These are phyloP conservation scores for Tylopilus balloui DNA, from an alignment of 768 basidiomycete genomes.

Conservation along the genomic window DNA sequence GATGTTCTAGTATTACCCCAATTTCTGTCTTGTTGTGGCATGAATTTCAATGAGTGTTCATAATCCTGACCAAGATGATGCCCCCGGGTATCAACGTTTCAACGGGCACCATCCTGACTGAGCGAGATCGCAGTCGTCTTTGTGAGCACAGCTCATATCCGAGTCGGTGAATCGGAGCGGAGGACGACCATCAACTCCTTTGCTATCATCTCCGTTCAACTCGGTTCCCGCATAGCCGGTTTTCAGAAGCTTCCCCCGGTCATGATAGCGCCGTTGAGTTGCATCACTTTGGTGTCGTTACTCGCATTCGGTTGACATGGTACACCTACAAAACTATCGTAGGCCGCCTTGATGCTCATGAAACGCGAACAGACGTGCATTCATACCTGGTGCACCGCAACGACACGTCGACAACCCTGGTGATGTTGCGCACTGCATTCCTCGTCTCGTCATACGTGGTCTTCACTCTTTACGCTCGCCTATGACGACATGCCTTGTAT, in stretches of 20 bases:
- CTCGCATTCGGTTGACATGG: not conserved
- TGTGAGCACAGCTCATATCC: not conserved
- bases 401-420: not conserved
- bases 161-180: not conserved
- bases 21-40: constrained; percentile 16
- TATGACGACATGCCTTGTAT: not conserved
- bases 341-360: constrained; percentile 1
- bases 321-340: not conserved
- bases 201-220: not conserved
- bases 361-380: not conserved
- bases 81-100: not conserved
- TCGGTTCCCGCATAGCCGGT: not conserved
- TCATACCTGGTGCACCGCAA: not conserved
- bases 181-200: not conserved
- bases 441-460: not conserved
- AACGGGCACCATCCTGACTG: not conserved
- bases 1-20: constrained; percentile 33
- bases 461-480: not conserved
- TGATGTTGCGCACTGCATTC: constrained; percentile 8
- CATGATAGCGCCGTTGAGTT: not conserved
- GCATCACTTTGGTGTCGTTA: not conserved
- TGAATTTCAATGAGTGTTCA: constrained; percentile 17
- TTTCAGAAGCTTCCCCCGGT: not conserved
- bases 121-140: not conserved
- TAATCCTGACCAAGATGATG: constrained; percentile 1